Percentiles rank a stretch among this genome's conserved stretches.
Conservation (phyloP, 2,329 filamentous ascomycete species). For the Plectosphaerella sp. region DNA sequence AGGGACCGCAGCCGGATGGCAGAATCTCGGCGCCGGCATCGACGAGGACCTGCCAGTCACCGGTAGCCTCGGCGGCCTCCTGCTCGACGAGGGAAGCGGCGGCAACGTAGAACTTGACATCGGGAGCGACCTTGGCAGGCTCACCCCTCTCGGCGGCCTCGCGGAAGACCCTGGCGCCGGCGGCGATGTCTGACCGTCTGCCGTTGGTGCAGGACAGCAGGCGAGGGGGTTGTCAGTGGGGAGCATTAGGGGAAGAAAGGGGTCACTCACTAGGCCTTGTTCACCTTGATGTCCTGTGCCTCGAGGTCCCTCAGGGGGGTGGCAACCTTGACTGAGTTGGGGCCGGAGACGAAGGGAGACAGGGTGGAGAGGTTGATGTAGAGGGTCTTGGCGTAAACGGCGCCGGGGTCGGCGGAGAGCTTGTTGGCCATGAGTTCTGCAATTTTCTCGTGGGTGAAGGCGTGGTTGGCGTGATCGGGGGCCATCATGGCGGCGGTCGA, state of each 20-base stretch:
- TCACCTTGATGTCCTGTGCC: conserved; percentile 66
- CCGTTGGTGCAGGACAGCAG: conserved; percentile 89
- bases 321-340: conserved; percentile 85
- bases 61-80: conserved; percentile 67
- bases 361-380: conserved; percentile 80
- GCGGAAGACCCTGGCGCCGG: conserved; percentile 80
- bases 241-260: conserved; percentile 2
- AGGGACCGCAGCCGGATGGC: conserved; percentile 74
- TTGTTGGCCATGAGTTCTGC: conserved; percentile 67
- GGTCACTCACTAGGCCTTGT: conserved; percentile 64
- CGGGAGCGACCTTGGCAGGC: conserved; percentile 64
- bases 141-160: conserved; percentile 65
- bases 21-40: conserved; percentile 73
- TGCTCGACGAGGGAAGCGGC: conserved; percentile 81
- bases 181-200: conserved; percentile 72
- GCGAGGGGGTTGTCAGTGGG: too few relatives aligned
- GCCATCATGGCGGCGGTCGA: conserved; percentile 62
- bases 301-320: conserved; percentile 74
- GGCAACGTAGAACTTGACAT: conserved; percentile 84
- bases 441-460: conserved; percentile 69
- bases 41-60: conserved; percentile 80
- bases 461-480: conserved; percentile 42
- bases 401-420: conserved; percentile 68
- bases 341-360: conserved; percentile 78
- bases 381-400: conserved; percentile 77